Conservation (phyloP, 768 basidiomycete species). For the Rhodotorula diobovata region DNA sequence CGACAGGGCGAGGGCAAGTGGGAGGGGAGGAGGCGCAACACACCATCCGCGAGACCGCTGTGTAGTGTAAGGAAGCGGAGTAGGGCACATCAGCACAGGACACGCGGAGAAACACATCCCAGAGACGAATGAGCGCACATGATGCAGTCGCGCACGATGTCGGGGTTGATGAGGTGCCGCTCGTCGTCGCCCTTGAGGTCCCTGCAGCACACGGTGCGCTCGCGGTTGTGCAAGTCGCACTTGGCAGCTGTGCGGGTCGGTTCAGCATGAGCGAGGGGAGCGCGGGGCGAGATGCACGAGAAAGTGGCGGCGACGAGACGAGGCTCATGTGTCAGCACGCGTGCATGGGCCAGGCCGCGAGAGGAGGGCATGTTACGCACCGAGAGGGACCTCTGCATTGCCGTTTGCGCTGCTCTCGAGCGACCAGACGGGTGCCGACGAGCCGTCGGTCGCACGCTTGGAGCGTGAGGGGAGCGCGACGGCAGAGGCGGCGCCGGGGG, state of each 20-base stretch:
- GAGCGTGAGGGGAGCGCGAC: conserved; percentile 16
- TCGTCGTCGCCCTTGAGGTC: conserved; percentile 76
- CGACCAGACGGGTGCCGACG: conserved; percentile 31
- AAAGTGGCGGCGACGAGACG: background rate
- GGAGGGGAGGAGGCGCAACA: background rate
- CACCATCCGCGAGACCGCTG: conserved; percentile 30
- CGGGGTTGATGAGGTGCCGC: conserved; percentile 75
- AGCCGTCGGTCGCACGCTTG: background rate
- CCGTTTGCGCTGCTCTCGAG: conserved; percentile 12
- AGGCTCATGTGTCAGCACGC: background rate
- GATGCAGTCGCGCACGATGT: conserved; percentile 66
- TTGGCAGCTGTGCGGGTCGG: conserved; percentile 23
- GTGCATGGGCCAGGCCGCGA: background rate
- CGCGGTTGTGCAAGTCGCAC: conserved; percentile 38
- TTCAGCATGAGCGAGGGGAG: background rate
- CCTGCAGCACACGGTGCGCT: conserved; percentile 66
- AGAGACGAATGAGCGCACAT: conserved; percentile 56
- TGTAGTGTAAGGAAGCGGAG: background rate
- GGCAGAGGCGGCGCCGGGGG: conserved; percentile 21
- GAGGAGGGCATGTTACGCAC: conserved; percentile 6
- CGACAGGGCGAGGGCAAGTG: background rate
- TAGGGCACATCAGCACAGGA: background rate
- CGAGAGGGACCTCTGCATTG: conserved; percentile 27
- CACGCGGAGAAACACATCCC: too few species aligned
- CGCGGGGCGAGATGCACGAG: background rate